Evolutionary conservation across 768 basidiomycete genomes (phyloP), one percentile per base, ranked within the genome.

Genomic region (Kwoniella sp.): DNA sequence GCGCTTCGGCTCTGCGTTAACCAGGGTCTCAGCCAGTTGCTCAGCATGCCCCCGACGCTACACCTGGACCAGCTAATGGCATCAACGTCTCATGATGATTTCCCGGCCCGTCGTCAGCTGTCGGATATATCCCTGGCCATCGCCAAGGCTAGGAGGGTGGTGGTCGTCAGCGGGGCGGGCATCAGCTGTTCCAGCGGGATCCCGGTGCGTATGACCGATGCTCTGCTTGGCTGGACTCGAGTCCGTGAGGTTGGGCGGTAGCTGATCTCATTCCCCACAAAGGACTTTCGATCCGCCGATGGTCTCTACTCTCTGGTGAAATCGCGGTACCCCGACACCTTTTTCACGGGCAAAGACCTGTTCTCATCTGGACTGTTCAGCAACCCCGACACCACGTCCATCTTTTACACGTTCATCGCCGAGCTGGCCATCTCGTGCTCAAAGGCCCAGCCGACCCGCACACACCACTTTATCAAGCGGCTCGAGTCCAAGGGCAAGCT

Each of bases 221-320:
- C n/a, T n/a, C n/a, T n/a, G n/a, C n/a, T n/a, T n/a, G n/a, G n/a
- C n/a, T n/a, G n/a, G n/a, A n/a, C n/a, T n/a, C n/a, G n/a, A n/a
- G n/a, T n/a, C n/a, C n/a, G n/a, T n/a, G n/a, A n/a, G n/a, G n/a
- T n/a, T n/a, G n/a, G n/a, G n/a, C n/a, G n/a, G n/a, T n/a, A n/a
- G n/a, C n/a, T n/a, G n/a, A n/a, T n/a, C n/a, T n/a, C n/a, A n/a
- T n/a, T n/a, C n/a, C n/a, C n/a, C 10, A 20, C 4, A 3, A 65
- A 98, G 93, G 93, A 99, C 76, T 98, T 99, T 63, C 88, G 93
- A 43, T 95, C 91, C 0, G 87, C 87, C 2, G 87, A 92, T 63
- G 90, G 90, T 5, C 79, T 98, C 14, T 93, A 98, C 75, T 82
- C 85, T 22, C 81, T 96, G 25, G 88, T 93, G 22, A 93, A 92